These are phyloP conservation scores for Grifola frondosa DNA, from an alignment of 1,284 basidiomycete genomes.

Conservation along the genomic window DNA sequence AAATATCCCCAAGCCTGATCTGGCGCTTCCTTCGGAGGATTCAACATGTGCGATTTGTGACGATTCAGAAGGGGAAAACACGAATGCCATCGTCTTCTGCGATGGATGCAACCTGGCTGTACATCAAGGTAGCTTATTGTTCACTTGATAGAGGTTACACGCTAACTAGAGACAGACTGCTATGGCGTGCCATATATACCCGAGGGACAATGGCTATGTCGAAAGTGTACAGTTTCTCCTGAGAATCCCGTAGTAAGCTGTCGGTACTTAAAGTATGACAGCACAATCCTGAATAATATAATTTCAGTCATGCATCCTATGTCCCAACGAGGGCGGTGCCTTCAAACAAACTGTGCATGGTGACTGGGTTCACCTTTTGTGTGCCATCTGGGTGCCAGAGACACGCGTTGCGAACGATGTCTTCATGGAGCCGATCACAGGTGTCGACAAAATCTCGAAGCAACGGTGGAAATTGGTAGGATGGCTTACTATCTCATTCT, in stretches of 20 bases:
- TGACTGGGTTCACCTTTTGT: constrained; percentile 96
- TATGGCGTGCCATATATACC: constrained; percentile 99
- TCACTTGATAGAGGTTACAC: neutral
- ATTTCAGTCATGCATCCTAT: constrained; percentile 85
- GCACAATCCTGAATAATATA: neutral
- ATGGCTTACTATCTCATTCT: constrained; percentile 11
- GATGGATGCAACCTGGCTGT: constrained; percentile 99
- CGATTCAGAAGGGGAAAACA: constrained; percentile 97
- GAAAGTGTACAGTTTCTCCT: constrained; percentile 98
- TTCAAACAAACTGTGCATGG: constrained; percentile 97
- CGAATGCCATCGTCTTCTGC: constrained; percentile 99
- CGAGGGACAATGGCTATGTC: constrained; percentile 98
- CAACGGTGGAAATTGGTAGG: constrained; percentile 91
- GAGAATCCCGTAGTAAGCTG: constrained; percentile 93
- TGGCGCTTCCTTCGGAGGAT: constrained; percentile 86
- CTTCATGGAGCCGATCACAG: constrained; percentile 98
- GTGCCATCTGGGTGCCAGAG: constrained; percentile 98
- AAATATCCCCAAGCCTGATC: constrained; percentile 82
- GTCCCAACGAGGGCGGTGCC: constrained; percentile 95
- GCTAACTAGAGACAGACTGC: constrained; percentile 64
- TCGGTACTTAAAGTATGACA: constrained; percentile 10
- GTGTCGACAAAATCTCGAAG: constrained; percentile 86
- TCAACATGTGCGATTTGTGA: constrained; percentile 97
- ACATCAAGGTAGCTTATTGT: constrained; percentile 76
- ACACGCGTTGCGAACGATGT: constrained; percentile 92